Base-by-base conservation (phyloP, 1,139 yeast genomes). In the Yamadazyma jaroonii region DNA sequence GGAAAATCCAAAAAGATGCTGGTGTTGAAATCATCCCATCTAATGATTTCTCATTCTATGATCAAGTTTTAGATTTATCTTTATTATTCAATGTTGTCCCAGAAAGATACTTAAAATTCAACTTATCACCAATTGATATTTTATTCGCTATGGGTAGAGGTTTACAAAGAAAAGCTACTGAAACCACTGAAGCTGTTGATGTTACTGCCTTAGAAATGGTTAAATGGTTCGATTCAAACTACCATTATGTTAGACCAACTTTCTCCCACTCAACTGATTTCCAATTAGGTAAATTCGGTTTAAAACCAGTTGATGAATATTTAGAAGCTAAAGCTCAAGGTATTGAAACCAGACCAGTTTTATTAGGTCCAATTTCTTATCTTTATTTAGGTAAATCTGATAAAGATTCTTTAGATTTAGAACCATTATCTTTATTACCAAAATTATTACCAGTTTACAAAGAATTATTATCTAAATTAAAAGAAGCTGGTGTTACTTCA, bases 121-220 rank as follows among this genome's bases (percentile, higher is more conserved):
- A 84, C 60, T 81, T 92, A 64, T 81, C 90, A 50, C 84, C 90
- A 65, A 77, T 92, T 57, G 98, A 92, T 70, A 88, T 89, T 49
- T 74, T 87, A 61, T 92, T 92, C 66, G 98, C 98, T 61, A 94
- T 92, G 98, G 98, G 97, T 72, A 89, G 98, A 81, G 98, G 98
- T 82, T 81, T 92, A 67, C 98, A 94, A 79, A 87, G 94, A 74
- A 83, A 85, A 72, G 96, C 95, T 53, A 85, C 94, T 52, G 96
- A 85, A 54, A 64, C 90, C 53, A 66, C 81, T 47, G 78, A 84
- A 54, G 95, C 95, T 53, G 96, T 92, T 55, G 98, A 94, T 70
- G 98, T 92, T 46, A 92, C 97, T 51, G 98, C 98, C 57, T 80
- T 88, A 69, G 98, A 92, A 81, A 92, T 92, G 98, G 98, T 92